A percentile compares a stretch with the other conserved stretches of the same genome.
Evolutionary conservation across 176 grass and related monocot genomes (phyloP).

Genomic region (Oryza nivara): DNA sequence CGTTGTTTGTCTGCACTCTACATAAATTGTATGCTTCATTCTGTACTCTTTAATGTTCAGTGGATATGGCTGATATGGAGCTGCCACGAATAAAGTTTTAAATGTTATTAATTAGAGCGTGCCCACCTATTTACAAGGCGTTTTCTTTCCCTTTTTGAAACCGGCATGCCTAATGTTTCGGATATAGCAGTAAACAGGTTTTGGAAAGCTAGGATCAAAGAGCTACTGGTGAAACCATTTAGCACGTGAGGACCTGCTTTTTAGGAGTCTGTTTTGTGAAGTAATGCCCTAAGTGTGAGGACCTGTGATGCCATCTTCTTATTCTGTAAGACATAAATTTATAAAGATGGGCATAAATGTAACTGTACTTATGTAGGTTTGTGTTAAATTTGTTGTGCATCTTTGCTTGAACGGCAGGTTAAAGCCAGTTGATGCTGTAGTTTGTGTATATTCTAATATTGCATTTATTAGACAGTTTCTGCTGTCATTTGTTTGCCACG

Average conservation of each 20-base stretch:
- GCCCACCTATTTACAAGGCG: not conserved
- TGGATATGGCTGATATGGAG: not conserved
- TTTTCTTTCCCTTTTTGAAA: not conserved
- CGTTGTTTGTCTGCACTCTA: not conserved
- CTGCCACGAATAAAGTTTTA: not conserved
- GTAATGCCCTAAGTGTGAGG: not conserved
- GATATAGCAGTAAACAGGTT: not conserved
- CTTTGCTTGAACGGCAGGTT: not conserved
- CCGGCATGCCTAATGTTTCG: not conserved
- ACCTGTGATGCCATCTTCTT: not conserved
- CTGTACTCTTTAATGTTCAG: slow-evolving; percentile 3
- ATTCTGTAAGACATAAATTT: slow-evolving; percentile 2
- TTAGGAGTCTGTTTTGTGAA: not conserved
- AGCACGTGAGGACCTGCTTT: not conserved
- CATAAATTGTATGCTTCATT: not conserved
- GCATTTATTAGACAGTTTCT: not conserved
- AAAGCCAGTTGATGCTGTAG: not conserved
- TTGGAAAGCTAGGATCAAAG: not conserved
- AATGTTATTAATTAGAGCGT: not conserved
- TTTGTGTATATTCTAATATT: slow-evolving; percentile 2
- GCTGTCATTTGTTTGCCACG: not conserved
- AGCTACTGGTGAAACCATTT: not conserved
- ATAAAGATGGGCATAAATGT: not conserved
- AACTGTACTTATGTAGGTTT: not conserved
- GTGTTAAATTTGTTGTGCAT: slow-evolving; percentile 5